Evolutionary conservation across 805 yeast genomes (phyloP), one percentile per base, ranked within the genome.

Genomic region (Ascoidea rubescens): DNA sequence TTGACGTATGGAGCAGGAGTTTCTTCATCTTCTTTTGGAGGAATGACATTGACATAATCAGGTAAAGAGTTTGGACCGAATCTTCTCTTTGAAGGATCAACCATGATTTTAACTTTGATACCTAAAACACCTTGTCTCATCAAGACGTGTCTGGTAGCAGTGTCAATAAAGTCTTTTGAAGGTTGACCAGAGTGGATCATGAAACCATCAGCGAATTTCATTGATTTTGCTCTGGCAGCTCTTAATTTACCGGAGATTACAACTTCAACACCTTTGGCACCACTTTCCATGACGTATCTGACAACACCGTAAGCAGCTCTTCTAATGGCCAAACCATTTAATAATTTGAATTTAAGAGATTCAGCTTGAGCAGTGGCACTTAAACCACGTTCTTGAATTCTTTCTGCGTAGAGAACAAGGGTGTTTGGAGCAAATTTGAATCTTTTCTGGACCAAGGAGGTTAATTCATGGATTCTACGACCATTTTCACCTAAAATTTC

Each of bases 151-250:
- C 99, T 90, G 74, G 96, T 90, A 67, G 99, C 99, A 71, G 82
- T 77, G 77, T 93, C 99, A 71, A 93, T 93, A 85, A 93, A 93
- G 73, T 93, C 99, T 66, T 79, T 83, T 74, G 91, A 93, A 78
- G 99, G 99, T 82, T 93, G 99, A 87, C 99, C 99, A 70, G 97
- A 89, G 93, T 93, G 99, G 83, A 93, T 93, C 93, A 93, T 87
- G 96, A 93, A 93, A 82, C 99, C 99, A 74, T 91, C 98, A 72
- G 93, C 85, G 84, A 91, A 93, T 80, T 93, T 93, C 96, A 93
- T 95, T 70, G 97, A 84, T 87, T 93, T 93, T 69, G 99, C 99
- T 83, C 99, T 89, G 69, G 98, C 99, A 77, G 96, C 99, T 81
- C 97, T 88, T 74, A 95, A 85, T 80, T 93, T 93, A 84, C 99